A percentile compares a stretch with the other conserved stretches of the same genome.
phyloP scores from a whole-genome alignment of 1,139 yeast species.

The Candida sp. region DNA sequence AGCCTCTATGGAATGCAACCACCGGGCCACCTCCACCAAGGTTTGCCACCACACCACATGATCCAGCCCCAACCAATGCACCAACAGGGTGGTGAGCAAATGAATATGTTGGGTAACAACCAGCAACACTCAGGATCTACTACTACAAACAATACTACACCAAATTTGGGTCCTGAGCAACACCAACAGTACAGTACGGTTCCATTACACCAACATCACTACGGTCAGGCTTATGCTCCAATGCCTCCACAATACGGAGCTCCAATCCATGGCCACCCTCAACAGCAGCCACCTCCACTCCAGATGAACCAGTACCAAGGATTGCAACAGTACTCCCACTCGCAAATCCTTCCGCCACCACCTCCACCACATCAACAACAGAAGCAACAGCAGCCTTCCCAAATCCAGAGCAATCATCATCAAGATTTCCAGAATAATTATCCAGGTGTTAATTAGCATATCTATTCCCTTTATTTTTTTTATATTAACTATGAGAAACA shows the following conservation, averaged over 20 bases:
- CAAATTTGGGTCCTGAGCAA: not conserved
- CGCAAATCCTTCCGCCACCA: constrained; percentile 8
- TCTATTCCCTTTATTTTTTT: not conserved
- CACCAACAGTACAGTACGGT: constrained; percentile 2
- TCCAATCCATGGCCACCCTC: constrained; percentile 2
- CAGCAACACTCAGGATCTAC: not conserved
- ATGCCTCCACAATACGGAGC: not conserved
- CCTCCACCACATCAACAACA: constrained; percentile 10
- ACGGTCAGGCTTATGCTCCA: not conserved
- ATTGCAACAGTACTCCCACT: constrained; percentile 6
- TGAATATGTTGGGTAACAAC: not conserved
- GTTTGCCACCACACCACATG: constrained; percentile 1
- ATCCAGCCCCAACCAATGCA: constrained; percentile 1
- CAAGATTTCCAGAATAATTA: not conserved
- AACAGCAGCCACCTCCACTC: constrained; percentile 8
- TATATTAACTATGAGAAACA: not conserved
- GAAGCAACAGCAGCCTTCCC: not conserved
- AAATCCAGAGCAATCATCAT: constrained; percentile 1
- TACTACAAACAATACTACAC: not conserved
- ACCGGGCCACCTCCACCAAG: not conserved
- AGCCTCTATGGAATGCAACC: not conserved
- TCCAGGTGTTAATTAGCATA: not conserved
- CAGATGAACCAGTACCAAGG: constrained; percentile 14
- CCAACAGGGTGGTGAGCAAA: constrained; percentile 1
- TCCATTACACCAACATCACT: constrained; percentile 1